Evolutionary conservation across 108 stramenopile genomes (phyloP), one percentile per base, ranked within the genome.

Genomic region (Nannochloropsis oceanica): DNA sequence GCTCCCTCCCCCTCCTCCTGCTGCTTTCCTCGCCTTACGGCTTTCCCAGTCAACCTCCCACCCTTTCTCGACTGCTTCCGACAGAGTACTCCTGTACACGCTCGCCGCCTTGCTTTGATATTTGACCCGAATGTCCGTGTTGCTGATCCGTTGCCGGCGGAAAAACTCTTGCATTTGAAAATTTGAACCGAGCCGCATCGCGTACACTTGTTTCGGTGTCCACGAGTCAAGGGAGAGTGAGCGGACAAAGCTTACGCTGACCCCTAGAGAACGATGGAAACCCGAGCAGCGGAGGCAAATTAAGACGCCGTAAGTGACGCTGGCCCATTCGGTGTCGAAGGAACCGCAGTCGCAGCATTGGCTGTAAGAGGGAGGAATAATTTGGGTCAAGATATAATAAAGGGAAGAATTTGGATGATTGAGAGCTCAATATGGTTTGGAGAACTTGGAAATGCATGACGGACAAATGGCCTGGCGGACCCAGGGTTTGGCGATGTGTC

Each of bases 221-320:
- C 97, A 97, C 13, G 95, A 94, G 90, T 97, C 97, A 94, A 97
- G 95, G 85, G 94, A 94, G 79, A 95, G 93, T 73, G 94, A 94
- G n/a, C 95, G 92, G n/a, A 97, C 96, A 88, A 96, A 96, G 34
- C 94, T 94, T 87, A 81, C 26, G 91, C 95, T 95, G 18, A 96
- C 94, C 46, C 96, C 97, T 79, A 97, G 88, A 25, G 89, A 86
- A 91, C 96, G 88, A 91, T 97, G 96, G 81, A 95, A 94, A 25
- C 95, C 97, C 84, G 92, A 93, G 85, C 97, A 97, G 86, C 96
- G 95, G 73, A 97, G 86, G 89, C 97, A 97, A 91, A 97, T 95
- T 34, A 96, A 92, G 34, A 94, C 94, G 26, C 97, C 97, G 89
- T 94, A 96, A 81, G 92, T 92, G 14, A 96, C 95, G 84, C 91